Percentiles rank a stretch among this genome's conserved stretches.
phyloP scores from a whole-genome alignment of 2,329 filamentous ascomycete species.

The Neurospora crassa region DNA sequence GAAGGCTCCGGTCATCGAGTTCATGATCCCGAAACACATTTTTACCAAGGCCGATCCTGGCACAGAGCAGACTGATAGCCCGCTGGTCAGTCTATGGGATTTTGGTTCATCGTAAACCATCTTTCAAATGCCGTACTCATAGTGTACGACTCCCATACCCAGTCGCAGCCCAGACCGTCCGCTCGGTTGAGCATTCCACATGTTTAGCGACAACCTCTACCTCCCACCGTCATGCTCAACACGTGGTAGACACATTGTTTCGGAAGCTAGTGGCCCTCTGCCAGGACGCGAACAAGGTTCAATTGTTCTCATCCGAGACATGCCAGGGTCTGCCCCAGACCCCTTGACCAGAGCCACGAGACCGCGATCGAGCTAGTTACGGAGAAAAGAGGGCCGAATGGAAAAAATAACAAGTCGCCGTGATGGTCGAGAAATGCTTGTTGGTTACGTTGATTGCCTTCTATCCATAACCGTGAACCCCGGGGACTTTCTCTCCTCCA shows the following conservation, averaged over 20 bases:
- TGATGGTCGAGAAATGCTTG: background rate
- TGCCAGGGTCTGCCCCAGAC: background rate
- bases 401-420: background rate
- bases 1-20: slow-evolving; percentile 83
- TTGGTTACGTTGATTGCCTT: background rate
- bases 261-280: background rate
- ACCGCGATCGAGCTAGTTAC: background rate
- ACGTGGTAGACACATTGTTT: background rate
- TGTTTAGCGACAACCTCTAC: background rate
- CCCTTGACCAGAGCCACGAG: background rate
- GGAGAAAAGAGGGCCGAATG: background rate
- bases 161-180: background rate
- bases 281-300: background rate
- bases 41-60: slow-evolving; percentile 46
- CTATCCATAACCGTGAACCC: background rate
- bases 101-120: slow-evolving; percentile 28
- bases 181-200: background rate
- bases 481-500: background rate
- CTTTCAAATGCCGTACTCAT: background rate
- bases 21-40: slow-evolving; percentile 82
- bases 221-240: background rate
- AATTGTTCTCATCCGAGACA: background rate
- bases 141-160: background rate
- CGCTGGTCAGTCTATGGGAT: slow-evolving; percentile 53
- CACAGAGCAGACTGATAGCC: slow-evolving; percentile 39